Evolutionary conservation across 495 filamentous ascomycete species (phyloP), one percentile per base, ranked within the genome.

Genomic region (Pseudoneurospora amorphoporcata): DNA sequence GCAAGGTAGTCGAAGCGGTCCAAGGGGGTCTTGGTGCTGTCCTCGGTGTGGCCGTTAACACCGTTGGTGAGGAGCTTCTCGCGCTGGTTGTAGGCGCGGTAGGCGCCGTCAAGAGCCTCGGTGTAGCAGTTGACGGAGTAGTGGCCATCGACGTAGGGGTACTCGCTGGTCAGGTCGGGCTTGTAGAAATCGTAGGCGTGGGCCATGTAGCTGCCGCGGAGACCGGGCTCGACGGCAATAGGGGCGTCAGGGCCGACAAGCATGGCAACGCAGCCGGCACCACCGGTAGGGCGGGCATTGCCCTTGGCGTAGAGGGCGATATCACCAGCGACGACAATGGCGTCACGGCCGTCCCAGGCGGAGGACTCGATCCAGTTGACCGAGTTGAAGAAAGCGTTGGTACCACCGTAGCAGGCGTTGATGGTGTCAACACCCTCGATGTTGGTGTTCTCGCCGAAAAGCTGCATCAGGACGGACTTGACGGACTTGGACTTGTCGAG

Each of bases 161-260:
- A 99, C 82, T 99, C 95, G 88, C 92, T 96, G 73, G 94, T 97
- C 69, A 99, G 86, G 81, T 99, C 95, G 77, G 95, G 92, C 90
- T 99, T 99, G 90, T 96, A 99, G 85, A 99, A 99, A 82, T 99
- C 95, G 84, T 98, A 99, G 76, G 92, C 92, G 83, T 99, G 95
- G 78, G 89, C 89, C 88, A 98, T 91, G 86, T 97, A 98, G 78
- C 86, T 91, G 80, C 92, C 95, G 80, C 96, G 91, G 72, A 97
- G 90, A 80, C 95, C 95, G 68, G 95, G 88, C 82, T 99, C 96
- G 75, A 98, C 87, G 70, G 91, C 93, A 76, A 99, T 84, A 53
- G 95, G 94, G 47, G 95, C 96, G 77, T 98, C 87, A 68, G 95
- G 95, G 43, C 96, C 96, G 78, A 99, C 88, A 73, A 99, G 87